Evolutionary conservation across 1,139 yeast species (phyloP), one percentile per base, ranked within the genome.

Genomic region (Hemisphaericaspora lyxosophila): DNA sequence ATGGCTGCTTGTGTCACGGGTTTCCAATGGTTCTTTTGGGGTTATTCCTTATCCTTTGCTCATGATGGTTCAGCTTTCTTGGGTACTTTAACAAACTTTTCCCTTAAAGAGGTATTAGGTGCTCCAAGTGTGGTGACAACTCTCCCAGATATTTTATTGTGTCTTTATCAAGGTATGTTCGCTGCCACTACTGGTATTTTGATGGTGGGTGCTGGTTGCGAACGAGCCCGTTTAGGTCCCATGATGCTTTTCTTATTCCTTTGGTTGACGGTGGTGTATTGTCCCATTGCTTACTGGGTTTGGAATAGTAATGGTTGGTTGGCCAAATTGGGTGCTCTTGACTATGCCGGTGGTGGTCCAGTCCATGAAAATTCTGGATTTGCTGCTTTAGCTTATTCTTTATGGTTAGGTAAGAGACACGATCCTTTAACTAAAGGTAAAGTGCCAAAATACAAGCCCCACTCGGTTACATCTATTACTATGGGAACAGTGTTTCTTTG

Each of bases 11-110:
- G 92, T 51, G 67, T 90, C 26, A 80, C 89, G 5, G 68, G 84
- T 1, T 88, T 90, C 75, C 96, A 90, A 57, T 90, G 97, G 97
- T 90, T 88, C 64, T 88, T 88, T 69, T 88, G 97, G 96, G 97
- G 97, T 43, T 90, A 85, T 62, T 85, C 97, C 7, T 73, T 92
- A 44, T 82, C 87, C 17, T 90, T 89, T 59, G 80, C 95, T 34
- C 86, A 82, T 55, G 81, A 85, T 13, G 68, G 70, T 31, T 82
- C 89, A 14, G 69, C 64, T 6, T 84, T 89, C 60, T 71, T 88
- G 49, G 97, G 98, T 40, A 78, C 85, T 49, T 67, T 92, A 60
- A 73, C 77, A 54, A 83, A 86, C 66, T 88, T 90, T 57, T 83
- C 88, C 47, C 74, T 90, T 54, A 84, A 73, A 72, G 69, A 84